Base-by-base conservation (phyloP, 768 basidiomycete species). In the Lactarius tabidus region DNA sequence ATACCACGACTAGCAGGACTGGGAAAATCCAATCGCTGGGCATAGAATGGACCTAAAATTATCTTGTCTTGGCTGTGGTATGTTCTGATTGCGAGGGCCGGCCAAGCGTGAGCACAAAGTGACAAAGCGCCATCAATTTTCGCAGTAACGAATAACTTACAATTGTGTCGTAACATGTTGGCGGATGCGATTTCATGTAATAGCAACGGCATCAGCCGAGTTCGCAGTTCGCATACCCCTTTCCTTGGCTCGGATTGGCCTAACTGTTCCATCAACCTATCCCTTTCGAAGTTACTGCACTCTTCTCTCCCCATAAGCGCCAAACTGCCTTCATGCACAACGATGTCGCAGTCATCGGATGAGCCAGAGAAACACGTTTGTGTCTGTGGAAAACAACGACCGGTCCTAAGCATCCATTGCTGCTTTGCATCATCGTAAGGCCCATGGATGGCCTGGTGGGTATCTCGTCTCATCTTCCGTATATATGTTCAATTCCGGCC, bases 211-310 rank as follows among this genome's bases (percentile, higher is more conserved):
- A n/a, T n/a, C n/a, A n/a, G n/a, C n/a, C n/a, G n/a, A n/a, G n/a
- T n/a, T n/a, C n/a, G n/a, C n/a, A n/a, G n/a, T n/a, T n/a, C n/a
- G n/a, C n/a, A n/a, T n/a, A n/a, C n/a, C n/a, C n/a, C n/a, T n/a
- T n/a, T n/a, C n/a, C n/a, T n/a, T n/a, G n/a, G n/a, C n/a, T n/a
- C 87, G 88, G 64, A 77, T 78, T 15, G 81, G 78, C 8, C 76
- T 89, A 85, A 87, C 69, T 88, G 82, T 70, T 85, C 86, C 53
- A 80, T 89, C 88, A 87, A 0, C 86, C 86, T 1, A 77, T 89
- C 45, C 82, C 90, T 26, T 88, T 89, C 67, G 79, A 62, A 7
- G 80, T 64, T 14, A 43, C 20, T n/a, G 10, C 14, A 8, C 2
- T 45, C 6, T 26, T 59, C 48, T 6, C 35, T 41, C 68, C 12